Base-by-base conservation (phyloP, 257 asterid species). In the Hygrophila difformis region DNA sequence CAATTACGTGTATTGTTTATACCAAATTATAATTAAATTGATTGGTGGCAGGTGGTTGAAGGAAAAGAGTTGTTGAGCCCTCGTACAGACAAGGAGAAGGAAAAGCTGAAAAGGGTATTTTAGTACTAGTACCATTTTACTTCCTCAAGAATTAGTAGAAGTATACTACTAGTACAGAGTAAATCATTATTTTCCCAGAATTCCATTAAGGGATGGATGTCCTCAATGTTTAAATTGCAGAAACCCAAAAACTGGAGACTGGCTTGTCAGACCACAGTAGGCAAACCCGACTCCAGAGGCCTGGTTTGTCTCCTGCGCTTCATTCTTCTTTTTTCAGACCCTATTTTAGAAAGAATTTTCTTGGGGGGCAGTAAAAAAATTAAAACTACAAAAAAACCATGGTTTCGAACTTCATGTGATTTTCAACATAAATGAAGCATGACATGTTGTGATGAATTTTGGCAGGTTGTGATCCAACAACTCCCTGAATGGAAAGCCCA, bases 401-500 rank as follows among this genome's bases (percentile, higher is more conserved):
- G 8, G 8, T 26, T 26, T 26, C 31, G 8, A 3, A 26, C 4
- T 26, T 3, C 31, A 26, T 26, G 8, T 8, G n/a, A 26, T 26
- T 3, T 26, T 5, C 8, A 0, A 26, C 8, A 26, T 26, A 26
- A 3, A 8, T 26, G 8, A 26, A 3, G 8, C 4, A 26, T 26
- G 31, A 26, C 4, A 26, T 26, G 31, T 26, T 17, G 12, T 11
- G 10, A 5, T 33, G 18, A 44, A 40, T 16, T 18, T 20, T 52
- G 44, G 53, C 69, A 85, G 93, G 63, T 85, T 39, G 72, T 79
- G 9, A 65, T 85, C 48, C 95, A 81, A 19, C 92, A 85, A 51
- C 80, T 85, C 21, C 95, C 95, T 0, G 95, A 81, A 59, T 85
- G 95, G 93, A 84, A 84, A 76, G 78, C 68, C 29, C 95, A 84